Evolutionary conservation across 495 filamentous ascomycete species (phyloP), one percentile per base, ranked within the genome.

Genomic region (Penicillium antarcticum): DNA sequence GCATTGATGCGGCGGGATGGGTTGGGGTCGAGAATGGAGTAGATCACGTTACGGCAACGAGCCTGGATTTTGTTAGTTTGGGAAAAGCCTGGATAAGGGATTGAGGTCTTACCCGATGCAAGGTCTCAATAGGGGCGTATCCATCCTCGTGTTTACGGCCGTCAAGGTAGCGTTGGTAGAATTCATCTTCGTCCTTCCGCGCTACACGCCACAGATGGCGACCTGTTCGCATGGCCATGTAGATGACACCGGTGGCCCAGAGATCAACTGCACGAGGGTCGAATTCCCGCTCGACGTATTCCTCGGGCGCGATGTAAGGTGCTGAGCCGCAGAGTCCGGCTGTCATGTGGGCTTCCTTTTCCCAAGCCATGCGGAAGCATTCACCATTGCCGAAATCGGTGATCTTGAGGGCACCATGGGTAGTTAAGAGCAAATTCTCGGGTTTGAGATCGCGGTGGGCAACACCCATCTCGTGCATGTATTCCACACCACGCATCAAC

Each of bases 281-380:
- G 51, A 99, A 99, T 67, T 99, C 94, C 58, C 82, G 87, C 58
- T 96, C 91, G 12, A 82, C 80, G 62, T 99, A 99, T 66, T 99
- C 95, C 63, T 99, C 94, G 0, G 94, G 94, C 9, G 95, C 89
- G 56, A 99, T 99, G 63, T 99, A 99, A 4, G 94, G 94, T 19
- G 92, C 94, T 0, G 90, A 95, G 18, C 94, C 94, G 69, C 94
- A 99, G 2, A 97, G 83, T 19, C 95, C 95, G 17, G 88, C 90
- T 2, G 95, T 95, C 95, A 97, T 96, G 68, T 97, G 94, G 14
- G 95, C 85, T 70, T 97, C 91, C 44, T 89, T 89, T 69, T 99
- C 94, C 94, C 94, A 99, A 3, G 94, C 95, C 94, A 97, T 97
- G 36, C 95, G 87, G 80, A 99, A 99, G 70, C 94, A 99, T 64